Evolutionary conservation across 192 early-diverging fungal genomes (phyloP).

Genomic region (Podila clonocystis): DNA sequence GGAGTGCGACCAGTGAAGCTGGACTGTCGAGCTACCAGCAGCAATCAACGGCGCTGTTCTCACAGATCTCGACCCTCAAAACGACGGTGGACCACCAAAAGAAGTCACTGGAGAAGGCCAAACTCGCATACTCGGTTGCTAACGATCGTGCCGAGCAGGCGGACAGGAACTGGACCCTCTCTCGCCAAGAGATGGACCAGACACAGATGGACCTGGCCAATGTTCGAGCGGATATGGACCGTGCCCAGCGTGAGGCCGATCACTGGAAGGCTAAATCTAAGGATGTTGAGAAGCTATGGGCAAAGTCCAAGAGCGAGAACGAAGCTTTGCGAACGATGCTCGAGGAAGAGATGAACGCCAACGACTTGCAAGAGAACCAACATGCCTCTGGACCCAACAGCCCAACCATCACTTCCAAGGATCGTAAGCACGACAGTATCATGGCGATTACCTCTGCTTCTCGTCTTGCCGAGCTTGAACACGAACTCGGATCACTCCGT

Average conservation of each 20-base stretch:
- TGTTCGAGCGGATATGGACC: constrained; percentile 48
- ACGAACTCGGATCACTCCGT: constrained; percentile 47
- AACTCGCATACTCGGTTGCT: constrained; percentile 43
- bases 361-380: not conserved
- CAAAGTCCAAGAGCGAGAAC: constrained; percentile 52
- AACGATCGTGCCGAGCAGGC: constrained; percentile 54
- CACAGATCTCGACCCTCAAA: constrained; percentile 39
- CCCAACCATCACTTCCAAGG: constrained; percentile 17
- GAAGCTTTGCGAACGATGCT: constrained; percentile 49
- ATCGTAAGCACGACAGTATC: constrained; percentile 45
- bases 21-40: constrained; percentile 50
- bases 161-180: constrained; percentile 50
- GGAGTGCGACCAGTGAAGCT: constrained; percentile 39
- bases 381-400: constrained; percentile 1
- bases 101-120: constrained; percentile 54
- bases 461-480: constrained; percentile 42
- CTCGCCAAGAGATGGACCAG: constrained; percentile 50
- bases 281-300: constrained; percentile 52
- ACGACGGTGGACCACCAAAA: constrained; percentile 57
- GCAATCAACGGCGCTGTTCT: constrained; percentile 24
- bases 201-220: constrained; percentile 43
- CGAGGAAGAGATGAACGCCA: constrained; percentile 55
- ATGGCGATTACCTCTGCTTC: constrained; percentile 39
- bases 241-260: constrained; percentile 44
- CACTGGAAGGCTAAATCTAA: constrained; percentile 48